Conservation (phyloP, 495 filamentous ascomycete genomes). For the Tuber brumale region DNA sequence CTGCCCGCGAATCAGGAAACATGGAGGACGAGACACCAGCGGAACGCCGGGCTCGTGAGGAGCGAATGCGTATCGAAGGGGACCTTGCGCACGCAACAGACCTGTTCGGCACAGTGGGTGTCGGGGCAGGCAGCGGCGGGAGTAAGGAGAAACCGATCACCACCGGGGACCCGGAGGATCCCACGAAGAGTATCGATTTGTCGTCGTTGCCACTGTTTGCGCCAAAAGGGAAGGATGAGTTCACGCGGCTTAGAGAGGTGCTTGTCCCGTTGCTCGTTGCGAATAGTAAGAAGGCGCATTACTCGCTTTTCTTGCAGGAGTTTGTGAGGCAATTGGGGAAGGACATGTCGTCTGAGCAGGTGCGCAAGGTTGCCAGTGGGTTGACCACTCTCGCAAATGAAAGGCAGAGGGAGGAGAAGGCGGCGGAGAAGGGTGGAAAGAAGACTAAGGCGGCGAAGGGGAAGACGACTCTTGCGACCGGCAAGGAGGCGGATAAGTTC, state of each 20-base stretch:
- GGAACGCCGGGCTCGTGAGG: slow-evolving; percentile 67
- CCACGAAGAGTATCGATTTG: slow-evolving; percentile 72
- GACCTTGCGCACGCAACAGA: slow-evolving; percentile 90
- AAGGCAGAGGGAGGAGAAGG: slow-evolving; percentile 98
- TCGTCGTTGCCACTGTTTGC: slow-evolving; percentile 76
- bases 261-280: slow-evolving; percentile 65
- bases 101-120: slow-evolving; percentile 73
- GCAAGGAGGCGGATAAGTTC: slow-evolving; percentile 55
- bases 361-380: slow-evolving; percentile 85
- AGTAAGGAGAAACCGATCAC: slow-evolving; percentile 54
- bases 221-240: slow-evolving; percentile 77
- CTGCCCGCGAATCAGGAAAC: slow-evolving; percentile 54
- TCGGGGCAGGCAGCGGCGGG: slow-evolving; percentile 54
- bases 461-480: slow-evolving; percentile 69
- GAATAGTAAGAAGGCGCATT: slow-evolving; percentile 83
- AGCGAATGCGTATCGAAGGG: slow-evolving; percentile 53
- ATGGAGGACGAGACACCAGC: slow-evolving; percentile 64
- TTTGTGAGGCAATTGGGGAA: slow-evolving; percentile 80
- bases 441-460: slow-evolving; percentile 93
- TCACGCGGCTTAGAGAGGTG: slow-evolving; percentile 63
- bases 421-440: slow-evolving; percentile 87
- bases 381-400: slow-evolving; percentile 86
- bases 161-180: slow-evolving; percentile 59
- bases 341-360: slow-evolving; percentile 81
- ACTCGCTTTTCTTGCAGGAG: slow-evolving; percentile 80